These are phyloP conservation scores for Periglandula ipomoeae DNA, from an alignment of 2,329 filamentous ascomycete genomes.

Conservation along the genomic window DNA sequence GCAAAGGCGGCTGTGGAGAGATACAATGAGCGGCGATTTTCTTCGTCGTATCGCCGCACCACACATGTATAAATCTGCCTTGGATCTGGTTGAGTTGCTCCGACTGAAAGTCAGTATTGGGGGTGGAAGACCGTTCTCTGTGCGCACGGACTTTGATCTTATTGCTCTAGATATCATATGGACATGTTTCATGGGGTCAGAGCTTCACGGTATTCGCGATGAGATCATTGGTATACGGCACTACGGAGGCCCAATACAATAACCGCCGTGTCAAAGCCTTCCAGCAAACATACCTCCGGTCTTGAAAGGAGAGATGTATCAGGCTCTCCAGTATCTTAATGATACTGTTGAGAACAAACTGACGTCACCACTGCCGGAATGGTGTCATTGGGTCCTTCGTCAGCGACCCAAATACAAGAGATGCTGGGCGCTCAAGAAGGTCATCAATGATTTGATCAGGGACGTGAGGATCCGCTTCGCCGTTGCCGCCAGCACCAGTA, in stretches of 20 bases:
- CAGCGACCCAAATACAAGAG: background rate
- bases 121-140: constrained; percentile 15
- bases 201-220: constrained; percentile 1
- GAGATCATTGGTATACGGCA: background rate
- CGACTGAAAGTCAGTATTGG: constrained; percentile 19
- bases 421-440: background rate
- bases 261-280: background rate
- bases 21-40: constrained; percentile 28
- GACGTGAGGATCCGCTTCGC: constrained; percentile 1
- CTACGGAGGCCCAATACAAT: background rate
- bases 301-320: background rate
- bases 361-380: background rate
- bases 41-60: constrained; percentile 20
- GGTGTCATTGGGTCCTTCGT: background rate
- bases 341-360: background rate
- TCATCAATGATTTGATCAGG: background rate
- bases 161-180: constrained; percentile 23
- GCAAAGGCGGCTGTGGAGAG: constrained; percentile 25
- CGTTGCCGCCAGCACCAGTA: background rate
- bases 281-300: background rate
- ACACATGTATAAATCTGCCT: constrained; percentile 20
- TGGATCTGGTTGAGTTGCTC: constrained; percentile 25
- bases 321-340: background rate
- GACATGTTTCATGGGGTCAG: constrained; percentile 19
- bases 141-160: constrained; percentile 20